Base-by-base conservation (phyloP, 345 rosid genomes). In the Kandelia obovata region DNA sequence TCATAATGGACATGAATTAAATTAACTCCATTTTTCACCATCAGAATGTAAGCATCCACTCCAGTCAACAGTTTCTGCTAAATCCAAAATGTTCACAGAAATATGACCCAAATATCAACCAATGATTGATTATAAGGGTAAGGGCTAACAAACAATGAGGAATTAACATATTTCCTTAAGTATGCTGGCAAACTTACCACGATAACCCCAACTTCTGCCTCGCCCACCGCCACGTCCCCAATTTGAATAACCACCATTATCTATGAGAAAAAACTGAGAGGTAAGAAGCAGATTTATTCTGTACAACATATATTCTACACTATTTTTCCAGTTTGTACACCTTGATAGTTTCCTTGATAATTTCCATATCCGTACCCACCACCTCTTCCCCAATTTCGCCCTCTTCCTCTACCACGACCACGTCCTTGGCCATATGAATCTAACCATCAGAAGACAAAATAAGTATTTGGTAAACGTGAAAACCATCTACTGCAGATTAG, bases 371-470 rank as follows among this genome's bases (percentile, higher is more conserved):
- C 85, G 67, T 80, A 83, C 67, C 84, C 81, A 62, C 74, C 79
- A 72, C 85, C 65, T 69, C 75, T 61, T 2, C 71, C 70, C 53
- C 70, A 58, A 26, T 31, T 65, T 58, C 78, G 62, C 17, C 86
- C 90, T 74, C 90, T 82, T 32, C 90, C 87, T 64, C 86, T 80
- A 51, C 86, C 82, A 55, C 71, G 82, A n/a, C 82, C 82, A 6
- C 71, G 75, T 10, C 85, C 86, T 16, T 73, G 78, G 26, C 76
- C 87, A 75, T 82, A 78, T 16, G 85, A 75, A 69, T 82, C 90
- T 83, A 69, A 69, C 67, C 35, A 55, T 58, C 53, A 60, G 16
- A 61, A 52, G 25, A 46, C 43, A 30, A 5, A 62, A 26, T 25
- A 8, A 56, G 1, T n/a, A 20, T 46, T 65, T 6, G 53, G 10